A percentile compares a stretch with the other conserved stretches of the same genome.
Conservation (phyloP, 768 basidiomycete species). For the Rhodotorula diobovata region DNA sequence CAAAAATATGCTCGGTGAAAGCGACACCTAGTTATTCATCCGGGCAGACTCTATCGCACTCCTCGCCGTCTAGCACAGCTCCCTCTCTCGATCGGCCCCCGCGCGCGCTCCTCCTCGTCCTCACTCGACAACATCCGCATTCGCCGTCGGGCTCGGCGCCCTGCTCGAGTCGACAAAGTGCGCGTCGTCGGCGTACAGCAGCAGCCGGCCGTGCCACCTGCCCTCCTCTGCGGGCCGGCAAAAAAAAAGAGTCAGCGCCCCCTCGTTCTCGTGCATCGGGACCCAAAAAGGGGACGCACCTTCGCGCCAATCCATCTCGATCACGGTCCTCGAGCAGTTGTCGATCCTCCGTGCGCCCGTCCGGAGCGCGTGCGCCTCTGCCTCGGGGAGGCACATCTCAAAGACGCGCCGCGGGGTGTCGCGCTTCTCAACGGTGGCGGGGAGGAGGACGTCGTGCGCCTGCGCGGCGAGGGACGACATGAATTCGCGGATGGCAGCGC, state of each 20-base stretch:
- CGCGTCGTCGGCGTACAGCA: constrained; percentile 22
- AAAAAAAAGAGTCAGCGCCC: background rate
- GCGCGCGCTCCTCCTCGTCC: background rate
- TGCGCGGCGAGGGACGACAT: constrained; percentile 13
- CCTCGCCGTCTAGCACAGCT: no score
- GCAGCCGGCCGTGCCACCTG: background rate
- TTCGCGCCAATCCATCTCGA: constrained; percentile 17
- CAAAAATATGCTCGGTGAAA: no score
- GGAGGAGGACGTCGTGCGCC: constrained; percentile 3
- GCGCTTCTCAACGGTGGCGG: background rate
- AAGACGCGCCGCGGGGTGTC: background rate
- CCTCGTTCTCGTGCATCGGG: background rate
- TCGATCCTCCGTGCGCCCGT: constrained; percentile 24
- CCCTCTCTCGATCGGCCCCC: no score
- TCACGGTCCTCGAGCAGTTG: constrained; percentile 32
- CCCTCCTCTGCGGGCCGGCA: background rate
- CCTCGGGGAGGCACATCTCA: background rate
- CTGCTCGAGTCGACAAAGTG: constrained; percentile 28
- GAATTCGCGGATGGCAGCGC: constrained; percentile 35
- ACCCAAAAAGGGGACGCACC: constrained; percentile 2
- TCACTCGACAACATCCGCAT: constrained; percentile 31
- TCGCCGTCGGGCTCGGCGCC: constrained; percentile 24
- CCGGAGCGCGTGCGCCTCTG: constrained; percentile 13
- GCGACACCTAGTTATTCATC: no score
- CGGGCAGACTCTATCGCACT: no score